Conservation (phyloP, 2,329 filamentous ascomycete genomes). For the Aspergillus hiratsukae region DNA sequence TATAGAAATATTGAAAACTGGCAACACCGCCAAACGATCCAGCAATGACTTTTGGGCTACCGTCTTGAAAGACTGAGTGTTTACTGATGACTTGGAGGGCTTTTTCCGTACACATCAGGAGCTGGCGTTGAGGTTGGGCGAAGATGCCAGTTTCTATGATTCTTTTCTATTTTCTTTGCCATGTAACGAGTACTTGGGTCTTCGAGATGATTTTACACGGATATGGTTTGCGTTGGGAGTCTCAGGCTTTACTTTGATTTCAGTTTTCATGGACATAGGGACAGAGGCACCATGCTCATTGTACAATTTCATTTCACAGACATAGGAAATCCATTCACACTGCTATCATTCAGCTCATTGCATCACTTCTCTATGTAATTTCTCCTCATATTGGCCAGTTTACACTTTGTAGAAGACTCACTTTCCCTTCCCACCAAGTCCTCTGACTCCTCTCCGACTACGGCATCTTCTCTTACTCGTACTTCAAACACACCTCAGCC, state of each 20-base stretch:
- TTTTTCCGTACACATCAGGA: not conserved
- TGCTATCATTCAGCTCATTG: not conserved
- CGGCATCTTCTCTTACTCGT: not conserved
- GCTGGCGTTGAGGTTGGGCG: not conserved
- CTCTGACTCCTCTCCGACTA: too few relatives aligned
- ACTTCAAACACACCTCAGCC: not conserved
- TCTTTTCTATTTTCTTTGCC: not conserved
- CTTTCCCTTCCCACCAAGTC: too few relatives aligned
- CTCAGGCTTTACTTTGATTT: not conserved
- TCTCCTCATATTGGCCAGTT: not conserved
- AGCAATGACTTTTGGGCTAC: not conserved
- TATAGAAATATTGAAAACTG: not conserved
- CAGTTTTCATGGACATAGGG: not conserved
- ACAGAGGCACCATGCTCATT: not conserved
- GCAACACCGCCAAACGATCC: not conserved
- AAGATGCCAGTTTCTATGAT: not conserved
- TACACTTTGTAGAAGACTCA: not conserved
- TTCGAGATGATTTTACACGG: not conserved
- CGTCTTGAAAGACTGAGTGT: not conserved
- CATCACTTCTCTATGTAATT: not conserved
- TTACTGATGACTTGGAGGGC: not conserved
- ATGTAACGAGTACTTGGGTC: not conserved
- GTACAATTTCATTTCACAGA: not conserved
- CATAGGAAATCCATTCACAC: not conserved
- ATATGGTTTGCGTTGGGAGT: not conserved